Conservation (phyloP, 2,329 filamentous ascomycete species). For the Venturiaceae sp. region DNA sequence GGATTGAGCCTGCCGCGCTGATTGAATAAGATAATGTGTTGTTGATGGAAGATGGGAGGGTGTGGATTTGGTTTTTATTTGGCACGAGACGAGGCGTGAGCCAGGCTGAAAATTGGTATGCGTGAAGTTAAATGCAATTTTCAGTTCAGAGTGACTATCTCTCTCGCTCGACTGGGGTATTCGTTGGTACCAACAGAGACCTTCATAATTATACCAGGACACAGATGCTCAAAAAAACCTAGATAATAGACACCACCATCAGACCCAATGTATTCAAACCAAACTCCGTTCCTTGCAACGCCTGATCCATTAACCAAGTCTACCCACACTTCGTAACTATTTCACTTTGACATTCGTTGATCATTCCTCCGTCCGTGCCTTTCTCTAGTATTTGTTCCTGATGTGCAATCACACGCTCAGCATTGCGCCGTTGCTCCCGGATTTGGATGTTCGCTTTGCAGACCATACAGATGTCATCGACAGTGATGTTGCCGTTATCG, state of each 20-base stretch:
- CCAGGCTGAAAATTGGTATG: background rate
- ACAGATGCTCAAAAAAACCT: too few species aligned
- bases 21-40: too few species aligned
- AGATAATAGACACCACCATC: background rate
- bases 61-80: background rate
- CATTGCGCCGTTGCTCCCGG: background rate
- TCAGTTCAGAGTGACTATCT: too few species aligned
- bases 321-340: background rate
- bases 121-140: too few species aligned
- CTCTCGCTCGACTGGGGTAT: too few species aligned
- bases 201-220: too few species aligned
- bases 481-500: background rate
- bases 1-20: too few species aligned
- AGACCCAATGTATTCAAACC: background rate
- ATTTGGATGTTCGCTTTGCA: background rate
- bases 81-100: background rate
- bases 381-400: background rate
- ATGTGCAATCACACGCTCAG: background rate
- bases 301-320: background rate
- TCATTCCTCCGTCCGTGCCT: background rate
- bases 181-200: too few species aligned
- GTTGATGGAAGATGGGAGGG: background rate
- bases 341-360: background rate
- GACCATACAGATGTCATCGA: conserved; percentile 1
- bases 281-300: background rate